Base-by-base conservation (phyloP, 345 rosid species). In the Kandelia obovata region DNA sequence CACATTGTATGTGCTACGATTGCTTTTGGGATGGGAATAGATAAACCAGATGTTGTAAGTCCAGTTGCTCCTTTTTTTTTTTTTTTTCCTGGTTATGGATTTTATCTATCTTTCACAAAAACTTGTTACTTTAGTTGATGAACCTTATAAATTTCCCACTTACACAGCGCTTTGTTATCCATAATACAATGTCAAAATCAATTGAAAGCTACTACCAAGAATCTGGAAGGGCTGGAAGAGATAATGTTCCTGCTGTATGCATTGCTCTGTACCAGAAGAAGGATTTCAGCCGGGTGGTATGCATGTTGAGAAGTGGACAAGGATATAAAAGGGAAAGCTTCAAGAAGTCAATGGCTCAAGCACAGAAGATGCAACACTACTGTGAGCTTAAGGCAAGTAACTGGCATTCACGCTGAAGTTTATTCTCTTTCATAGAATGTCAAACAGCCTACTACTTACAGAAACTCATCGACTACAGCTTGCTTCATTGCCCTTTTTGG, bases 1-100 rank as follows among this genome's bases (percentile, higher is more conserved):
- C 92, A 85, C 28, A 83, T 92, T 65, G 91, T 91, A 26, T 89
- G 97, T 70, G 98, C 97, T 57, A 85, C 89, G 51, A 94, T 94
- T 46, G 97, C 97, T 61, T 94, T 94, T 69, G 98, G 97, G 71
- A 94, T 94, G 98, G 97, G 98, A 74, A 91, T 94, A 65, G 97
- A 91, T 87, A 89, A 91, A 85, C 84, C 96, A 58, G 87, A 94
- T 77, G 98, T 94, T 39, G 97, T 94, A 80, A 88, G 76, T 64
- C 46, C 60, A 20, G 2, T 34, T 46, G 25, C 52, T 68, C 61
- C 62, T 28, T 31, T 39, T 21, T 31, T 2, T 28, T 28, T 3
- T 28, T 23, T 55, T 7, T 53, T 23, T 2, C 30, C 10, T 53
- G 58, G 27, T 55, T 9, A 16, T 55, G 58, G 28, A 55, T 55